A percentile compares a stretch with the other conserved stretches of the same genome.
Conservation (phyloP, 2,329 filamentous ascomycete species). For the Colletotrichum godetiae region DNA sequence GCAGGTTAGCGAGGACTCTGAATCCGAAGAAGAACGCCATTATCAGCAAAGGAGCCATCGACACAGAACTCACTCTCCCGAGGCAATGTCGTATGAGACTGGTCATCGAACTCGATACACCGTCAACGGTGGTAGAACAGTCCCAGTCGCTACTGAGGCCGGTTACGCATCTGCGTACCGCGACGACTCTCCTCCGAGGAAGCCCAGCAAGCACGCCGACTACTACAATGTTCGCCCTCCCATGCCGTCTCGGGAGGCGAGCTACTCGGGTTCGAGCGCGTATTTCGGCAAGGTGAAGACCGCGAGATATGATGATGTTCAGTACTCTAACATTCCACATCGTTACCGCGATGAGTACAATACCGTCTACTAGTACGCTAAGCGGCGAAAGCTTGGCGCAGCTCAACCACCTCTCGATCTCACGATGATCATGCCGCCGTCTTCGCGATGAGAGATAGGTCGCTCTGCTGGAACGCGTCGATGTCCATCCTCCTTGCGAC, state of each 20-base stretch:
- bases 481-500: neutral
- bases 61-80: slow-evolving; percentile 48
- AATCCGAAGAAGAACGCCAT: slow-evolving; percentile 46
- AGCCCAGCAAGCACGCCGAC: neutral
- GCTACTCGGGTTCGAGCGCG: slow-evolving; percentile 43
- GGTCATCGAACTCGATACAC: slow-evolving; percentile 24
- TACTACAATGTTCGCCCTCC: slow-evolving; percentile 41
- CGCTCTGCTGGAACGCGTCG: slow-evolving; percentile 27
- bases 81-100: slow-evolving; percentile 37
- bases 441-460: slow-evolving; percentile 12
- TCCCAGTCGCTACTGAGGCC: slow-evolving; percentile 34
- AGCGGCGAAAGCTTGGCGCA: neutral
- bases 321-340: slow-evolving; percentile 43
- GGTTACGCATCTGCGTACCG: slow-evolving; percentile 41
- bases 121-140: slow-evolving; percentile 40
- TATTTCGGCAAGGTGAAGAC: slow-evolving; percentile 47
- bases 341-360: slow-evolving; percentile 41
- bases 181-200: slow-evolving; percentile 16
- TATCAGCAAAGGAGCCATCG: slow-evolving; percentile 47
- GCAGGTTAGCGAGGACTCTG: slow-evolving; percentile 47
- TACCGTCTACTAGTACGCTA: neutral
- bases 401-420: neutral
- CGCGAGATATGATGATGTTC: slow-evolving; percentile 46
- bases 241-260: slow-evolving; percentile 44
- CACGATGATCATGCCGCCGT: neutral